Base-by-base conservation (phyloP, 1,284 basidiomycete genomes). In the Pseudomicrostroma phylloplanum region DNA sequence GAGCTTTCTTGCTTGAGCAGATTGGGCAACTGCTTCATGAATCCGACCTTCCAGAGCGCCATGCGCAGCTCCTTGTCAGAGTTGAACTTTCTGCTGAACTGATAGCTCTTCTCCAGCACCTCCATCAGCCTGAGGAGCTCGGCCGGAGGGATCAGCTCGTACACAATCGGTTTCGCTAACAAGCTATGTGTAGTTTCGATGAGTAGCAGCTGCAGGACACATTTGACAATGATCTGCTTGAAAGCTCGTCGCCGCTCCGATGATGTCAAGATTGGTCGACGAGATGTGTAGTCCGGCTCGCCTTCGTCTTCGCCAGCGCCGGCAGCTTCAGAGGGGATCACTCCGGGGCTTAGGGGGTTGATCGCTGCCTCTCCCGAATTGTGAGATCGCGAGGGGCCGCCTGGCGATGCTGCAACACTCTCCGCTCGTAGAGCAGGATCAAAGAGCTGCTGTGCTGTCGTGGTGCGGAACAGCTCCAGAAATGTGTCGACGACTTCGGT, bases 201-300 rank as follows among this genome's bases (percentile, higher is more conserved):
- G 53, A 99, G 85, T 59, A 98, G 83, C 19, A 99, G 82, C 78
- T 99, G 96, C 40, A 99, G 85, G 30, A 99, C 96, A 80, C 96
- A 99, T 88, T 98, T 98, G 73, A 98, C 92, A 69, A 99, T 98
- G 80, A 99, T 97, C 81, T 98, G 94, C 79, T 93, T 91, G 86
- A 99, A 99, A 59, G 92, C 87, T 42, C 90, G 86, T 23, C 92
- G 87, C 62, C 96, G 87, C 71, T 91, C 90, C 41, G 86, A 80
- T 9, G 87, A 85, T 26, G 85, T 65, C 70, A 68, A 74, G 12
- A 61, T 36, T 53, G 60, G 21, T n/a, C 55, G 26, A n/a, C 6
- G 15, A 6, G 21, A n/a, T 3, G 43, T 21, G 6, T 48, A 21
- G 43, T 48, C 43, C 17, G 43, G 17, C 43, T 17, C 21, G 3